Conservation (phyloP, 1,139 yeast genomes). For the Pichia sp. region DNA sequence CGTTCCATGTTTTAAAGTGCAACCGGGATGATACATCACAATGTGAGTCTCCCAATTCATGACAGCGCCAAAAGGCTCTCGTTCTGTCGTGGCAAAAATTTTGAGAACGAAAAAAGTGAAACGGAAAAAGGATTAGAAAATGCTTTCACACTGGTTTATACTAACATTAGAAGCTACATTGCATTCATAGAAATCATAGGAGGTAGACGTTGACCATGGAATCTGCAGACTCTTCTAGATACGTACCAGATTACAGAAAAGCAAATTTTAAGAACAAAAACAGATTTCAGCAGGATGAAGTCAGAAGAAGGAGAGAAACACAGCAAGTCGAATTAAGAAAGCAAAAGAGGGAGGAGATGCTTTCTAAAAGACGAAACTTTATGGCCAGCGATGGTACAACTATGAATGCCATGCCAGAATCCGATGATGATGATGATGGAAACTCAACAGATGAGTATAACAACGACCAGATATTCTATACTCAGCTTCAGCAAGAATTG, state of each 20-base stretch:
- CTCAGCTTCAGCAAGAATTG: slow-evolving; percentile 66
- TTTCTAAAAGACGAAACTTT: slow-evolving; percentile 88
- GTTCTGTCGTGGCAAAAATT: slow-evolving; percentile 3
- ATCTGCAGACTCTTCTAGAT: slow-evolving; percentile 65
- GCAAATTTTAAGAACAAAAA: slow-evolving; percentile 94
- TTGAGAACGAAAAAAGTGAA: not conserved
- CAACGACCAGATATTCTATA: slow-evolving; percentile 50
- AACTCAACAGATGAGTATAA: slow-evolving; percentile 36
- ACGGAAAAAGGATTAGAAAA: not conserved
- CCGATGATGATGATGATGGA: slow-evolving; percentile 46
- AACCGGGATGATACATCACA: not conserved
- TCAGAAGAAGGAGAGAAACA: slow-evolving; percentile 95
- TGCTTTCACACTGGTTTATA: not conserved
- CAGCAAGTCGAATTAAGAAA: slow-evolving; percentile 96
- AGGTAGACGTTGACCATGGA: slow-evolving; percentile 10
- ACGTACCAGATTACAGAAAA: slow-evolving; percentile 96
- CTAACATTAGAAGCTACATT: not conserved
- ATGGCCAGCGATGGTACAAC: slow-evolving; percentile 31
- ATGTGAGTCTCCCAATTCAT: not conserved
- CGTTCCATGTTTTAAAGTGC: no score
- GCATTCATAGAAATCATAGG: not conserved
- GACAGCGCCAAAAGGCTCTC: not conserved
- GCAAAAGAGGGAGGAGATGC: slow-evolving; percentile 92
- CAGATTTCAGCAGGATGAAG: slow-evolving; percentile 90
- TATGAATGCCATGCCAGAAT: slow-evolving; percentile 17